Percentiles rank a stretch among this genome's conserved stretches.
phyloP scores from a whole-genome alignment of 2,329 filamentous ascomycete species.

The Monosporascus sp. region DNA sequence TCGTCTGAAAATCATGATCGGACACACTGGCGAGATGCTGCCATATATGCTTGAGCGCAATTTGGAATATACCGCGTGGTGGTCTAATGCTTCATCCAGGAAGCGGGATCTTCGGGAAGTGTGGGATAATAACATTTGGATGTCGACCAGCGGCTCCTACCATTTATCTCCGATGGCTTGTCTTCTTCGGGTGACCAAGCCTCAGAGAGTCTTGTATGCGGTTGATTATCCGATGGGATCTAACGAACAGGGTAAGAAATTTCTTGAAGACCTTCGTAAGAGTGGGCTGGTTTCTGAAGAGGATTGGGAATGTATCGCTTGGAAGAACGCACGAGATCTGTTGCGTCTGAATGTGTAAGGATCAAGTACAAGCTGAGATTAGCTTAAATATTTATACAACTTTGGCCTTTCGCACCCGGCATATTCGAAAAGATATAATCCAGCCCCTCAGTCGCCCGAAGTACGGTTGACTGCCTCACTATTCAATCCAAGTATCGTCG shows the following conservation, averaged over 20 bases:
- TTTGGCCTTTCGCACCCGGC: no score
- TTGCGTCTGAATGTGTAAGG: no score
- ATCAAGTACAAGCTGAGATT: no score
- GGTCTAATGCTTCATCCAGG: slow-evolving; percentile 4
- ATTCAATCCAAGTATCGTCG: no score
- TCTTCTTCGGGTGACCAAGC: slow-evolving; percentile 37
- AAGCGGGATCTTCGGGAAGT: slow-evolving; percentile 39
- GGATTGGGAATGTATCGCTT: slow-evolving; percentile 44
- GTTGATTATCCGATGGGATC: slow-evolving; percentile 53
- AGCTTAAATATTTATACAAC: no score
- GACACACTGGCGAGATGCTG: slow-evolving; percentile 48
- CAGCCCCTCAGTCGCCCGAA: no score
- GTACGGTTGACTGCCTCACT: no score
- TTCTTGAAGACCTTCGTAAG: slow-evolving; percentile 41
- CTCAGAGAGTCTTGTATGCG: slow-evolving; percentile 50
- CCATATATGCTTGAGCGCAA: slow-evolving; percentile 48
- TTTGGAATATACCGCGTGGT: slow-evolving; percentile 17
- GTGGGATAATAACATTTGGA: slow-evolving; percentile 52
- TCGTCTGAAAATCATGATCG: slow-evolving; percentile 48
- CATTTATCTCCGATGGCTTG: slow-evolving; percentile 42
- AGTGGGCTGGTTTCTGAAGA: slow-evolving; percentile 45
- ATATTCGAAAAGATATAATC: no score
- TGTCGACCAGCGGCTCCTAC: slow-evolving; percentile 53
- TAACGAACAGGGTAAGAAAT: slow-evolving; percentile 43
- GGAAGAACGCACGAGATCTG: slow-evolving; percentile 42